Percentiles rank a stretch among this genome's conserved stretches.
Conservation (phyloP, 2,329 filamentous ascomycete species). For the Colletotrichum tofieldiae region DNA sequence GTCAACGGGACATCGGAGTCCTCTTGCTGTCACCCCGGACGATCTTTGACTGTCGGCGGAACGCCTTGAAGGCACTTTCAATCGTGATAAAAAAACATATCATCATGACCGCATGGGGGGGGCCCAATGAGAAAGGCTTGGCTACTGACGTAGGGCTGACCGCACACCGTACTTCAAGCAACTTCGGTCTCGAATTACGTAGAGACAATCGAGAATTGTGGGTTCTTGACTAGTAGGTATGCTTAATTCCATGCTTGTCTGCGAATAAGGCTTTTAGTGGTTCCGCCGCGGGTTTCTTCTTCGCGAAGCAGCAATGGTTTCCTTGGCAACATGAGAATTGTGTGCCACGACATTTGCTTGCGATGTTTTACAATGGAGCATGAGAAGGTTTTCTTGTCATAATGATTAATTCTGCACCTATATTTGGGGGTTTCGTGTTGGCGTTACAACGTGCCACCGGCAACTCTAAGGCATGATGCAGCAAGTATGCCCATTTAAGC, state of each 20-base stretch:
- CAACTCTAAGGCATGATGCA: neutral
- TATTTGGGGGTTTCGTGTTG: neutral
- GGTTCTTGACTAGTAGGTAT: neutral
- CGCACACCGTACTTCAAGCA: neutral
- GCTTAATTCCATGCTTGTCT: neutral
- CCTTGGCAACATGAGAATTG: neutral
- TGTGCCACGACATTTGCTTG: neutral
- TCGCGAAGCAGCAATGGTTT: neutral
- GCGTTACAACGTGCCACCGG: neutral
- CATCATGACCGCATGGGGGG: conserved; percentile 16
- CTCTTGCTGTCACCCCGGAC: too few relatives aligned
- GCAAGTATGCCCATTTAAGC: neutral
- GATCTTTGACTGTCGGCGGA: neutral
- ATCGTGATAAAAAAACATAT: neutral
- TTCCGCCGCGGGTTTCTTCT: too few relatives aligned
- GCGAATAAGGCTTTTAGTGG: neutral
- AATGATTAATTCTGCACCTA: neutral
- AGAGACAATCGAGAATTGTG: too few relatives aligned
- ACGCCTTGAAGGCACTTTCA: too few relatives aligned
- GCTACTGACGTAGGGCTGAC: neutral
- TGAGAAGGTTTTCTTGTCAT: neutral
- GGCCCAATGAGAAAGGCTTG: neutral
- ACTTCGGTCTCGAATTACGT: neutral
- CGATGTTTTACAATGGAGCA: neutral
- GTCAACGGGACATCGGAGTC: neutral